Conservation (phyloP, 306 rosid species). For the Fagus sylvatica region DNA sequence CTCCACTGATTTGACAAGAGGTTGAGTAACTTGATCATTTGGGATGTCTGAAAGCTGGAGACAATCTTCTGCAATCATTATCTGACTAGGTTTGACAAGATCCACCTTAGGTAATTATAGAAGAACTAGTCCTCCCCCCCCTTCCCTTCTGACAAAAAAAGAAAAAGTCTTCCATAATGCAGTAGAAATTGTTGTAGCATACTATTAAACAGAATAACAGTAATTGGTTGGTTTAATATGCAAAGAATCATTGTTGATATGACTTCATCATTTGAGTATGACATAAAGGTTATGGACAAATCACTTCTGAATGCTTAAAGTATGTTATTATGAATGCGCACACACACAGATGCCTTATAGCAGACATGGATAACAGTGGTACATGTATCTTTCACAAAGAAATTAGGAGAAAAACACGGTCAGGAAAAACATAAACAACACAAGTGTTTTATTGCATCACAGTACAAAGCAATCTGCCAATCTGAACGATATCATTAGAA, state of each 20-base stretch:
- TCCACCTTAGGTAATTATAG: constrained; percentile 44
- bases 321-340: background rate
- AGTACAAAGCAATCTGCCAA: too few relatives aligned
- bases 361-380: too few relatives aligned
- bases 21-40: constrained; percentile 34
- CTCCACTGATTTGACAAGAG: constrained; percentile 47
- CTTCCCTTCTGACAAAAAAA: too few relatives aligned
- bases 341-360: too few relatives aligned
- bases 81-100: constrained; percentile 46
- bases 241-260: background rate
- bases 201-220: background rate
- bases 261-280: background rate
- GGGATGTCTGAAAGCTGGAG: constrained; percentile 72
- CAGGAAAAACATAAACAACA: too few relatives aligned
- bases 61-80: constrained; percentile 83
- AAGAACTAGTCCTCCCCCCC: constrained; percentile 77
- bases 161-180: too few relatives aligned
- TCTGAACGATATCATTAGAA: too few relatives aligned
- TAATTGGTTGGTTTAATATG: background rate
- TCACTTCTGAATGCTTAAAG: background rate
- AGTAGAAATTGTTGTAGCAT: constrained; percentile 29
- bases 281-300: background rate
- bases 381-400: too few relatives aligned
- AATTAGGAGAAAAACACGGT: too few relatives aligned
- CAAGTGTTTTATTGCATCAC: too few relatives aligned